Percentiles rank a stretch among this genome's conserved stretches.
Conservation (phyloP, 2,329 filamentous ascomycete genomes). For the Dryadomyces sulphureus region DNA sequence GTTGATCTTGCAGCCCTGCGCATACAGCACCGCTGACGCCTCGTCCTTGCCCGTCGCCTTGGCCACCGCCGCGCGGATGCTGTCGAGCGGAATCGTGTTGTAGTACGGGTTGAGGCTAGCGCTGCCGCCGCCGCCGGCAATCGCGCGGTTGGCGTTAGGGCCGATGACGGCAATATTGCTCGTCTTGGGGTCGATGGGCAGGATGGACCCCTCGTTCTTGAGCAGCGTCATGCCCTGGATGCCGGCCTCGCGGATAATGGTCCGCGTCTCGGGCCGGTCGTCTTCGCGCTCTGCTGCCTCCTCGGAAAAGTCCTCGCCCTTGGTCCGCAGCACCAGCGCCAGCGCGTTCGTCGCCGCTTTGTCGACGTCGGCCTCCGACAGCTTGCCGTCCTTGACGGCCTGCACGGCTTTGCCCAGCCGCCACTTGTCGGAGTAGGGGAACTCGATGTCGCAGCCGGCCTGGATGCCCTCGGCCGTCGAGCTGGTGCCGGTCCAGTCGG, state of each 20-base stretch:
- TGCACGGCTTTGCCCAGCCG: neutral
- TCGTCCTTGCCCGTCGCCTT: conserved; percentile 21
- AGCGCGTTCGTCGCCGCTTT: neutral
- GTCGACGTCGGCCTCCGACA: neutral
- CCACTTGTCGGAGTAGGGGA: conserved; percentile 12
- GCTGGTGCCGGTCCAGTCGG: conserved; percentile 14
- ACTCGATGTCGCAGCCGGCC: conserved; percentile 14
- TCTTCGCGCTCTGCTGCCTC: neutral
- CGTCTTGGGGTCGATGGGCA: conserved; percentile 25
- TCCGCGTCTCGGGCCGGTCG: neutral
- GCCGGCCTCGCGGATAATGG: neutral
- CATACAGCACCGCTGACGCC: conserved; percentile 41
- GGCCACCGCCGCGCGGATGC: conserved; percentile 38
- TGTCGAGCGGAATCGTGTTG: conserved; percentile 48
- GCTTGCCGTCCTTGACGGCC: neutral
- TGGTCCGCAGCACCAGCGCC: neutral
- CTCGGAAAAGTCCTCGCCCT: neutral
- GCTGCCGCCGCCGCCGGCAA: neutral
- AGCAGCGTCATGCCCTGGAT: conserved; percentile 2
- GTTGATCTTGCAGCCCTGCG: conserved; percentile 46
- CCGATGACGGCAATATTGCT: conserved; percentile 28
- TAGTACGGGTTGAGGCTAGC: conserved; percentile 54
- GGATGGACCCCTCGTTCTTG: conserved; percentile 35
- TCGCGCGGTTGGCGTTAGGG: conserved; percentile 25
- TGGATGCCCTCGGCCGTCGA: conserved; percentile 12